These are phyloP conservation scores for Podospora didyma DNA, from an alignment of 495 filamentous ascomycete genomes.

Conservation along the genomic window DNA sequence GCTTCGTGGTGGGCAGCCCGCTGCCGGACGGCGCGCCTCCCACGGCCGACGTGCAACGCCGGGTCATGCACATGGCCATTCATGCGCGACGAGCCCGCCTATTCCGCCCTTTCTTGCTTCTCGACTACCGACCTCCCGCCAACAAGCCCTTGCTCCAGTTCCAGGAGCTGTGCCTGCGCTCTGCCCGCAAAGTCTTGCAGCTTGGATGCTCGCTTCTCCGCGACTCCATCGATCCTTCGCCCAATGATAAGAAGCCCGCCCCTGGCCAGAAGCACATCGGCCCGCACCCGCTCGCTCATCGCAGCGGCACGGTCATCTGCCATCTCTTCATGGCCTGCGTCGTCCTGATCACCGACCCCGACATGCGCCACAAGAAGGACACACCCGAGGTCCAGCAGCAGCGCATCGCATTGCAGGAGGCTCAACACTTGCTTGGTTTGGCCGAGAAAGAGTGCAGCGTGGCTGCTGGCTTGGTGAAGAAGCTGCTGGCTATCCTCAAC, in stretches of 20 bases:
- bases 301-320: slow-evolving; percentile 6
- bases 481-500: slow-evolving; percentile 4
- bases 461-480: slow-evolving; percentile 9
- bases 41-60: slow-evolving; percentile 12
- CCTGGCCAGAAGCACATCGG: too few species aligned
- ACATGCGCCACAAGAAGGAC: not conserved
- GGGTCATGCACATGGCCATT: slow-evolving; percentile 13
- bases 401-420: not conserved
- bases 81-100: slow-evolving; percentile 19
- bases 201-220: not conserved
- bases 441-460: slow-evolving; percentile 4
- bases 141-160: not conserved
- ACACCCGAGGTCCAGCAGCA: not conserved
- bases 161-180: slow-evolving; percentile 2
- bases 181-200: slow-evolving; percentile 3
- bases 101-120: slow-evolving; percentile 20
- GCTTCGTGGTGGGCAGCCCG: slow-evolving; percentile 4
- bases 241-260: too few species aligned
- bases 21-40: slow-evolving; percentile 1
- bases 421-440: slow-evolving; percentile 1
- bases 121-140: not conserved
- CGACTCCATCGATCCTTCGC: not conserved
- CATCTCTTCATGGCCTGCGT: slow-evolving; percentile 15
- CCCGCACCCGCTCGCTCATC: not conserved
- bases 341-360: slow-evolving; percentile 6